These are phyloP conservation scores for Furculomyces boomerangus DNA, from an alignment of 371 early-diverging fungal species.

Conservation along the genomic window DNA sequence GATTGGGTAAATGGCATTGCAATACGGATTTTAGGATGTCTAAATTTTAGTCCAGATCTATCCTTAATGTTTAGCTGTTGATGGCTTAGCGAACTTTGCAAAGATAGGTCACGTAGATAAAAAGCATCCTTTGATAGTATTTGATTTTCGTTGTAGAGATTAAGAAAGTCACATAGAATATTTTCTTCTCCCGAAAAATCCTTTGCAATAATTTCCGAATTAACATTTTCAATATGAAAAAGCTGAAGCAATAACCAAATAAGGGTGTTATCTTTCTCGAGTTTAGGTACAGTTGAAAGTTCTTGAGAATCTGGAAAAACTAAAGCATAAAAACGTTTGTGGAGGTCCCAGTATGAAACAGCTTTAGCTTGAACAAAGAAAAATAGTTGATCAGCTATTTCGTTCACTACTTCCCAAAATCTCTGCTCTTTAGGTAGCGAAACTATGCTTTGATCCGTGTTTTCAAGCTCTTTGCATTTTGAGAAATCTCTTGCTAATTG, in stretches of 20 bases:
- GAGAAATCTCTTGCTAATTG: constrained; percentile 36
- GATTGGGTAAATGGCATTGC: constrained; percentile 36
- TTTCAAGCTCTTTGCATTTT: constrained; percentile 11
- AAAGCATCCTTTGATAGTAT: constrained; percentile 52
- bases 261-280: constrained; percentile 51
- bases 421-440: constrained; percentile 42
- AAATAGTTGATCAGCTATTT: constrained; percentile 60
- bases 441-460: constrained; percentile 5
- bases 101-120: constrained; percentile 50
- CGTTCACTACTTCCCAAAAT: constrained; percentile 55
- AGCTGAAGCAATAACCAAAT: constrained; percentile 56
- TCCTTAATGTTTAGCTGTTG: constrained; percentile 46
- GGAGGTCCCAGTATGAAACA: constrained; percentile 42
- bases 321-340: constrained; percentile 39
- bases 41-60: constrained; percentile 43
- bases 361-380: constrained; percentile 48
- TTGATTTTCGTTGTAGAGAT: constrained; percentile 55
- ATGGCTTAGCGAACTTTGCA: constrained; percentile 51
- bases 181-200: constrained; percentile 57
- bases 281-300: constrained; percentile 24
- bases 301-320: constrained; percentile 33
- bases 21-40: constrained; percentile 46
- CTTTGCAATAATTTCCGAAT: constrained; percentile 11
- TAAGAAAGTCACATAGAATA: constrained; percentile 43
- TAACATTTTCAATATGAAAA: constrained; percentile 30